A percentile compares a stretch with the other conserved stretches of the same genome.
phyloP scores from a whole-genome alignment of 768 basidiomycete species.

The Phylloporus rhodoxanthus region DNA sequence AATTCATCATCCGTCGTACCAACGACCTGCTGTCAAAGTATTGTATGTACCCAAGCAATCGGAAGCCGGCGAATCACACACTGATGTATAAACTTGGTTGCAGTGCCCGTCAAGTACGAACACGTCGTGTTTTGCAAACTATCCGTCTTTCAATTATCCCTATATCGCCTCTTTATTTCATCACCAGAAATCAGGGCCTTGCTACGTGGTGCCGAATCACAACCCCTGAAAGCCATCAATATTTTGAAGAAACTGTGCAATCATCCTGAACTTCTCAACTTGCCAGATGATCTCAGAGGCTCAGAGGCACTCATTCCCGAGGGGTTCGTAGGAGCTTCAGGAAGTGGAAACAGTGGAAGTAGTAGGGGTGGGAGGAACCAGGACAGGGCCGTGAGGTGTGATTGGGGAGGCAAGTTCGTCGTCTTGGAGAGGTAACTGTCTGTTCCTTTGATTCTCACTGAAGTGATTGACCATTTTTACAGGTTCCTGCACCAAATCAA shows the following conservation, averaged over 20 bases:
- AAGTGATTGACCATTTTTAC: background rate
- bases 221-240: conserved; percentile 94
- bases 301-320: conserved; percentile 78
- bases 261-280: conserved; percentile 83
- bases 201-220: conserved; percentile 79
- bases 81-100: conserved; percentile 8
- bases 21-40: conserved; percentile 96
- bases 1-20: conserved; percentile 91
- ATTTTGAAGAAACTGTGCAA: conserved; percentile 94
- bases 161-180: conserved; percentile 87
- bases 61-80: background rate
- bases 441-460: background rate
- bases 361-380: conserved; percentile 39
- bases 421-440: conserved; percentile 77
- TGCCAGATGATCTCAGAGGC: conserved; percentile 79
- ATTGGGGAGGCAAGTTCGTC: conserved; percentile 88
- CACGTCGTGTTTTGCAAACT: conserved; percentile 92
- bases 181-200: conserved; percentile 90
- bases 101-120: conserved; percentile 99
- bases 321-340: conserved; percentile 58
- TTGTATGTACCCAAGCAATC: conserved; percentile 44
- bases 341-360: conserved; percentile 15
- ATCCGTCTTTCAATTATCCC: conserved; percentile 73
- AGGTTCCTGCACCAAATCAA: conserved; percentile 84
- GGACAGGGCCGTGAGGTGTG: conserved; percentile 50